phyloP scores from a whole-genome alignment of 768 basidiomycete genomes.

The Gautieria morchelliformis region DNA sequence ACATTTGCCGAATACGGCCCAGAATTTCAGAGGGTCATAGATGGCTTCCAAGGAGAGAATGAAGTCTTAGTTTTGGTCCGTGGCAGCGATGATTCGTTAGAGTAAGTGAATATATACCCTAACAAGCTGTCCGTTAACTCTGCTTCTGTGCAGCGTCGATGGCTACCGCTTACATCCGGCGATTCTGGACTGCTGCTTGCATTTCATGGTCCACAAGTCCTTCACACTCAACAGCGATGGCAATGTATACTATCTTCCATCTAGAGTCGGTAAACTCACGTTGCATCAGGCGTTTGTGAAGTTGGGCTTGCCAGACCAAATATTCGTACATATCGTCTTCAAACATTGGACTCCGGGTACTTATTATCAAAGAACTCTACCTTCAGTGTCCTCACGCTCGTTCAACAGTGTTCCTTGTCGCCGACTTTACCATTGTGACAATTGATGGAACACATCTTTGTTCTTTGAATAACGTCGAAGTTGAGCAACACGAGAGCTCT shows the following conservation, averaged over 20 bases:
- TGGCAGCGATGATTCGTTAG: slow-evolving; percentile 14
- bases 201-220: slow-evolving; percentile 22
- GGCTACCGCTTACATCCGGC: slow-evolving; percentile 28
- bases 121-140: not conserved
- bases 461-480: slow-evolving; percentile 22
- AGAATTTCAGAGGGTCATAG: slow-evolving; percentile 5
- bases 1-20: slow-evolving; percentile 11
- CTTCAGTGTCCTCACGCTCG: not conserved
- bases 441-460: slow-evolving; percentile 18
- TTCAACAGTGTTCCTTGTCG: slow-evolving; percentile 15
- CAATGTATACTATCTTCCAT: slow-evolving; percentile 25
- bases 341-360: slow-evolving; percentile 22
- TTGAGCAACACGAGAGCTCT: slow-evolving; percentile 21
- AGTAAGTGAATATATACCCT: not conserved
- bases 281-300: slow-evolving; percentile 13
- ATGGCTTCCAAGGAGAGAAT: slow-evolving; percentile 1
- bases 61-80: slow-evolving; percentile 10
- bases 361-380: not conserved
- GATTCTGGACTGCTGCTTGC: slow-evolving; percentile 28
- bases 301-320: slow-evolving; percentile 6
- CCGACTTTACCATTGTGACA: slow-evolving; percentile 19
- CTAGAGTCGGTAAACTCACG: slow-evolving; percentile 12
- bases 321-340: slow-evolving; percentile 19
- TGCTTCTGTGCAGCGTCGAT: slow-evolving; percentile 9
- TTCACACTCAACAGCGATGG: slow-evolving; percentile 22